These are phyloP conservation scores for Gracilaria caudata DNA, from an alignment of 23 red algal genomes.

Conservation along the genomic window DNA sequence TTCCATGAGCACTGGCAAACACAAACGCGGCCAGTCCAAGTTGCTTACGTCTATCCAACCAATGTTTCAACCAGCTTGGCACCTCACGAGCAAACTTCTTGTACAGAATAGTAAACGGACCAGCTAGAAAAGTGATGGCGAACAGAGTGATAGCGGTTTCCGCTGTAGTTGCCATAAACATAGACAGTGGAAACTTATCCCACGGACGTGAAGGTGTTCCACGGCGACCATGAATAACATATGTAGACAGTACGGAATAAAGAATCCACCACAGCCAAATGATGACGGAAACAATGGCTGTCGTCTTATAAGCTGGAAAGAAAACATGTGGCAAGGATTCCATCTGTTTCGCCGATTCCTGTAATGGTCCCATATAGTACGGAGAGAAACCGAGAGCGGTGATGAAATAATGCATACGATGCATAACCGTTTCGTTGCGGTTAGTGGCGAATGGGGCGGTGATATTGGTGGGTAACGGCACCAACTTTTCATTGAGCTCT, in stretches of 20 bases:
- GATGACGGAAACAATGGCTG: conserved; percentile 16
- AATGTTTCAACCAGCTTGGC: conserved; percentile 32
- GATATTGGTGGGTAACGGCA: neutral
- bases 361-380: conserved; percentile 28
- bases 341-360: conserved; percentile 6
- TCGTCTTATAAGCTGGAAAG: conserved; percentile 42
- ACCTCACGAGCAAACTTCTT: conserved; percentile 5
- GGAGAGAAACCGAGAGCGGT: conserved; percentile 15
- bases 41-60: conserved; percentile 68
- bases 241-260: conserved; percentile 22
- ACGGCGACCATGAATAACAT: conserved; percentile 36
- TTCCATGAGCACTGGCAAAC: conserved; percentile 44
- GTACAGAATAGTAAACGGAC: conserved; percentile 35
- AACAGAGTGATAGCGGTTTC: conserved; percentile 61
- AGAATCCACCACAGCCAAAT: conserved; percentile 41
- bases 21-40: conserved; percentile 66
- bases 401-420: conserved; percentile 5
- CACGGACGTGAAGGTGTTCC: conserved; percentile 37
- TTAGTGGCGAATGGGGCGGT: neutral
- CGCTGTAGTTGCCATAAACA: conserved; percentile 43
- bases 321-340: conserved; percentile 56
- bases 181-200: conserved; percentile 30
- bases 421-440: neutral
- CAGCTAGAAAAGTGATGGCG: conserved; percentile 65
- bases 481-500: conserved; percentile 25